Conservation (phyloP, 2,329 filamentous ascomycete genomes). For the Albophoma yamanashiensis region DNA sequence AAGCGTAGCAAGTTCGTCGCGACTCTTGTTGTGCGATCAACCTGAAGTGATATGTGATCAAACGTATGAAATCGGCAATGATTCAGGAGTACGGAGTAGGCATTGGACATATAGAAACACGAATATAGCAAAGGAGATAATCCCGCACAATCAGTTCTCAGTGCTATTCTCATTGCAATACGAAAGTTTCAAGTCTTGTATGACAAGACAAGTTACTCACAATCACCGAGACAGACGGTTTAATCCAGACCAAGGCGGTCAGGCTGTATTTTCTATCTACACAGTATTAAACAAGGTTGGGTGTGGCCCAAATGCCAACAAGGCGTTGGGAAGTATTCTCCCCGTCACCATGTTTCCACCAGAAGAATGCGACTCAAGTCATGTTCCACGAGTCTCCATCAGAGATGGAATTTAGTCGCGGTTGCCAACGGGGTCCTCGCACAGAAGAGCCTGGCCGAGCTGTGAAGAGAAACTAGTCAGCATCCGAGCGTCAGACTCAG, state of each 20-base stretch:
- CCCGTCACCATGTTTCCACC: not conserved
- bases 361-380: not conserved
- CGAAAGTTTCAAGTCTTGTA: too few relatives aligned
- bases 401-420: not conserved
- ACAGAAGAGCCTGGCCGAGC: conserved; percentile 4
- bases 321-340: not conserved
- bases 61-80: too few relatives aligned
- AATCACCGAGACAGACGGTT: not conserved
- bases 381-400: not conserved
- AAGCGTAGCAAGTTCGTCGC: not conserved
- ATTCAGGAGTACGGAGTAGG: too few relatives aligned
- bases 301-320: not conserved
- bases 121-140: not conserved
- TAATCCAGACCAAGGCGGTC: not conserved
- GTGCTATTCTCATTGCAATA: too few relatives aligned
- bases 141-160: not conserved
- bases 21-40: not conserved
- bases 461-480: not conserved
- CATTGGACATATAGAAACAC: too few relatives aligned
- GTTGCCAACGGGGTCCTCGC: not conserved
- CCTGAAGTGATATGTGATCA: too few relatives aligned
- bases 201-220: not conserved
- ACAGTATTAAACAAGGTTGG: not conserved
- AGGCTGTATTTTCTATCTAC: not conserved
- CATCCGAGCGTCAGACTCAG: not conserved